Evolutionary conservation across 371 early-diverging fungal species (phyloP).

Genomic region (Nematocida ironsii): DNA sequence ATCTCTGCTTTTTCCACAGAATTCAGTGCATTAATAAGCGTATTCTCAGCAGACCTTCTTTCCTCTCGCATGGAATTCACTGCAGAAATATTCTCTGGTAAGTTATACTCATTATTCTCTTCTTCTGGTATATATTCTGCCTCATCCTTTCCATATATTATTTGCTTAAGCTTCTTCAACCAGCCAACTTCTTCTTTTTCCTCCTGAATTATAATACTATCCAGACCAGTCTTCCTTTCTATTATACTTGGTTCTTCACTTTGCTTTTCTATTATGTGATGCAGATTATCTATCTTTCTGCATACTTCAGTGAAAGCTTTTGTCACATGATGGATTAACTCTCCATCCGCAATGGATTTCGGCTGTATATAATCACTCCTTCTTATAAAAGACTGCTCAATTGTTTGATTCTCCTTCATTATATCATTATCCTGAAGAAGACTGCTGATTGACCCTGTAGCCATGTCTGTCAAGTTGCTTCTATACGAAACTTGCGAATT

Average conservation of each 20-base stretch:
- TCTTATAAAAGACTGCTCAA: not conserved
- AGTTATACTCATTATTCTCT: not conserved
- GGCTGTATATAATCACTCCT: not conserved
- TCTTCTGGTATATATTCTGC: not conserved
- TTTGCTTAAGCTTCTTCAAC: conserved; percentile 35
- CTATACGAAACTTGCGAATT: not conserved
- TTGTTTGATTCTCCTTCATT: conserved; percentile 1
- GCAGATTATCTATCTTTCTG: conserved; percentile 37
- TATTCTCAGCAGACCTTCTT: not conserved
- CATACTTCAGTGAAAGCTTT: conserved; percentile 35
- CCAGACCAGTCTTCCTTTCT: conserved; percentile 28
- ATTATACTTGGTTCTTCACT: not conserved
- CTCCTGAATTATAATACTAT: conserved; percentile 39
- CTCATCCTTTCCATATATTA: conserved; percentile 28
- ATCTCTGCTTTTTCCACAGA: not conserved
- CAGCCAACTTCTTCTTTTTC: conserved; percentile 35
- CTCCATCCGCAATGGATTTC: not conserved
- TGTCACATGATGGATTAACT: conserved; percentile 13
- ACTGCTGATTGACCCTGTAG: conserved; percentile 10
- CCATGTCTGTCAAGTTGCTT: conserved; percentile 22
- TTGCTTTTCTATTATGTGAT: conserved; percentile 1
- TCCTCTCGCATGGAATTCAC: not conserved
- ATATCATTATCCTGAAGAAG: conserved; percentile 2
- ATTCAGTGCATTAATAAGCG: not conserved
- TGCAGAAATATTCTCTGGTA: not conserved